Conservation (phyloP, 2,329 filamentous ascomycete genomes). For the Epicoccum sorghinum region DNA sequence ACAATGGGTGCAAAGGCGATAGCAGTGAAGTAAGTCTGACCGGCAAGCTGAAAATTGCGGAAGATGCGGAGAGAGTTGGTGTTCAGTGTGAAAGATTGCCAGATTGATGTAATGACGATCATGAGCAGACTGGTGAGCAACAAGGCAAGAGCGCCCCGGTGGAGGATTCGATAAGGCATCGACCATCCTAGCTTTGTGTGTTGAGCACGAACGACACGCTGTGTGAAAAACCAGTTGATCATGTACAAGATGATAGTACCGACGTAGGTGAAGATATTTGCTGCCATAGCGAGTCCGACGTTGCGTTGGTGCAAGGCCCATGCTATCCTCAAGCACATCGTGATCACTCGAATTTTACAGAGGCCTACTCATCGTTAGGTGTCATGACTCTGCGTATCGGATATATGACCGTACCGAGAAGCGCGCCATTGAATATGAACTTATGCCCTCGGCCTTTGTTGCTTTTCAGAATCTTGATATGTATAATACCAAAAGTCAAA, state of each 20-base stretch:
- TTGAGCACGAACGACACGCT: constrained; percentile 75
- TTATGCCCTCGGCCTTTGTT: constrained; percentile 51
- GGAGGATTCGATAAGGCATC: constrained; percentile 55
- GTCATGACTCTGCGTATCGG: no score
- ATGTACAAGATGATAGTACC: constrained; percentile 80
- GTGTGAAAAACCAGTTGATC: constrained; percentile 78
- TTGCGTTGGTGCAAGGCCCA: constrained; percentile 47
- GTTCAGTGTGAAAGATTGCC: constrained; percentile 71
- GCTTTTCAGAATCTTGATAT: constrained; percentile 50
- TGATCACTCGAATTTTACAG: constrained; percentile 52
- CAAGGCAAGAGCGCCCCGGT: constrained; percentile 55
- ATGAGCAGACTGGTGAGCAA: constrained; percentile 69
- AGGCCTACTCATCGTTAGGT: constrained; percentile 44
- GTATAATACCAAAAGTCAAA: constrained; percentile 46
- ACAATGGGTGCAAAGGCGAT: constrained; percentile 71
- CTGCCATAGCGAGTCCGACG: constrained; percentile 60
- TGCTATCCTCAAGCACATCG: constrained; percentile 50
- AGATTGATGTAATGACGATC: constrained; percentile 68
- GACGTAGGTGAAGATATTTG: constrained; percentile 73
- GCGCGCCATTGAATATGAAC: constrained; percentile 51
- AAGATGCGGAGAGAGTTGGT: constrained; percentile 58
- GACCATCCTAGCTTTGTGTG: constrained; percentile 77
- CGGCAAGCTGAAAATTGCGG: constrained; percentile 68
- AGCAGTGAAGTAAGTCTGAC: constrained; percentile 66
- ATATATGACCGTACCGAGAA: constrained; percentile 44